Conservation (phyloP, 1,139 yeast genomes). For the Nakaseomyces sp. region DNA sequence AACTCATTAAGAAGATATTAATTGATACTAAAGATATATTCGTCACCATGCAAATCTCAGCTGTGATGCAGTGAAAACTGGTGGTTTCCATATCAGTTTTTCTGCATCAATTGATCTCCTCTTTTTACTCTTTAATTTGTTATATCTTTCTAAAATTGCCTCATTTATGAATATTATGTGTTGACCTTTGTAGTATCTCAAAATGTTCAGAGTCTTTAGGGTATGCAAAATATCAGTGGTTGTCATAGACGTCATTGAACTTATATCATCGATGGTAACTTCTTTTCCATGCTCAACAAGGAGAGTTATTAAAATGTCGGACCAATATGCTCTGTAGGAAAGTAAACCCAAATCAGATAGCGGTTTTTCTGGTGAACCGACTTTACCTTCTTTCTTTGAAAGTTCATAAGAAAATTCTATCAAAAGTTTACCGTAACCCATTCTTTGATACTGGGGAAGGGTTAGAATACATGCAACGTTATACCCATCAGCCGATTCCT, state of each 20-base stretch:
- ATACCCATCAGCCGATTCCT: conserved; percentile 91
- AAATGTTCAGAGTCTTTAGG: conserved; percentile 78
- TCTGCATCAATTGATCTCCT: conserved; percentile 69
- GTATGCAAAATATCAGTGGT: conserved; percentile 94
- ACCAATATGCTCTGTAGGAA: conserved; percentile 94
- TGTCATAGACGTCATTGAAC: conserved; percentile 84
- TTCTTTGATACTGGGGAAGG: conserved; percentile 90
- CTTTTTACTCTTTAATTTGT: conserved; percentile 62
- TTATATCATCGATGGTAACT: conserved; percentile 86
- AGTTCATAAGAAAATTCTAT: conserved; percentile 91
- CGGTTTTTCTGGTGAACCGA: conserved; percentile 97
- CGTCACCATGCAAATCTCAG: conserved; percentile 84
- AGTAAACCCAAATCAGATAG: conserved; percentile 86
- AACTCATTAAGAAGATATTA: not conserved
- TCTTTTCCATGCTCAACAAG: conserved; percentile 62
- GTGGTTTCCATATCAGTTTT: conserved; percentile 84
- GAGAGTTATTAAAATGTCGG: conserved; percentile 73
- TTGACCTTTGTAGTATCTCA: conserved; percentile 90
- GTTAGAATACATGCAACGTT: conserved; percentile 96
- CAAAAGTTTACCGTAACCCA: conserved; percentile 83
- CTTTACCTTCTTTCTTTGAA: conserved; percentile 76
- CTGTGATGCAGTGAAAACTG: conserved; percentile 92
- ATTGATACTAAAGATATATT: not conserved
- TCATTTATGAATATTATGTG: conserved; percentile 89
- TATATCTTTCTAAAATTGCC: conserved; percentile 68